Evolutionary conservation across 2,329 filamentous ascomycete genomes (phyloP).

Genomic region (Talaromyces amestolkiae): DNA sequence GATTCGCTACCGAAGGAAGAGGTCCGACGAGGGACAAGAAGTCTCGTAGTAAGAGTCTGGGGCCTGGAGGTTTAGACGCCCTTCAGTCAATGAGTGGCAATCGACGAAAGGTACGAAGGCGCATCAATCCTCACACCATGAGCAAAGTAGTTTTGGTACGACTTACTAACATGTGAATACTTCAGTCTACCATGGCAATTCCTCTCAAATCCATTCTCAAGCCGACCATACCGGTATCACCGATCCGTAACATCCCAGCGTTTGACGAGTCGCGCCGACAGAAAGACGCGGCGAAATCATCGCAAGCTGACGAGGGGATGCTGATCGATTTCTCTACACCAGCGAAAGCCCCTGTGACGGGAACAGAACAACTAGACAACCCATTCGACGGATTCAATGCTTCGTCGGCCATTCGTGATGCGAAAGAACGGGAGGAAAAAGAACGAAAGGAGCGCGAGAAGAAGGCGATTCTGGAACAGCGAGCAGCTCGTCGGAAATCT

Average conservation of each 20-base stretch:
- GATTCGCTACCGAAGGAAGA: constrained; percentile 26
- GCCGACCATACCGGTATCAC: constrained; percentile 65
- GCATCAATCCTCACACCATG: not conserved
- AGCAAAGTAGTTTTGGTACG: not conserved
- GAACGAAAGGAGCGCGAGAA: constrained; percentile 60
- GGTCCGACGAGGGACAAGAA: constrained; percentile 56
- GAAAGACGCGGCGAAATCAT: constrained; percentile 24
- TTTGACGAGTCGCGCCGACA: constrained; percentile 51
- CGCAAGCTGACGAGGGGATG: constrained; percentile 31
- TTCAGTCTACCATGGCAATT: constrained; percentile 41
- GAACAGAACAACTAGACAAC: constrained; percentile 46
- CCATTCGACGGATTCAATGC: constrained; percentile 49
- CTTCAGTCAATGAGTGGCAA: constrained; percentile 74
- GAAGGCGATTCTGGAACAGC: constrained; percentile 63
- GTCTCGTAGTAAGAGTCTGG: constrained; percentile 91
- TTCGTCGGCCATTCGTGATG: constrained; percentile 41
- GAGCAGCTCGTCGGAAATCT: constrained; percentile 88
- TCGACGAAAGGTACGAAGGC: constrained; percentile 67
- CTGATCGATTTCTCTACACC: constrained; percentile 47
- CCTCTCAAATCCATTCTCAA: constrained; percentile 73
- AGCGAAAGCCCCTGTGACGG: constrained; percentile 30
- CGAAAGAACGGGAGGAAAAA: constrained; percentile 66
- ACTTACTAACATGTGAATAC: constrained; percentile 22
- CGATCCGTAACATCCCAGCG: constrained; percentile 64
- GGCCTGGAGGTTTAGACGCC: constrained; percentile 83